Evolutionary conservation across 805 yeast genomes (phyloP).

Genomic region (Candida bentonensis): DNA sequence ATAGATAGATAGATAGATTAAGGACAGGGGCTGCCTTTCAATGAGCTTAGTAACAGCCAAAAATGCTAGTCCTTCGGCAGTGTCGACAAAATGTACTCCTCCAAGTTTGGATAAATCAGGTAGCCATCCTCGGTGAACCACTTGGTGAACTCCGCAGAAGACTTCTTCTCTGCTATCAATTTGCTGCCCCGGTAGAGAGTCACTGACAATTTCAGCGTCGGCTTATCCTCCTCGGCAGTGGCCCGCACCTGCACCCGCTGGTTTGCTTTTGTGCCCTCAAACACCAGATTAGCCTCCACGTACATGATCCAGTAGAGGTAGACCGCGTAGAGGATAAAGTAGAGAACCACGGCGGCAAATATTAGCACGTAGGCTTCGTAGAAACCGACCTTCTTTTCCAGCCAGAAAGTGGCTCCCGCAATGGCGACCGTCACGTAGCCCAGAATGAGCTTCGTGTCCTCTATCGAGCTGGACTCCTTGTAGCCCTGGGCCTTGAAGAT

Average conservation of each 20-base stretch:
- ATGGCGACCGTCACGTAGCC: slow-evolving; percentile 9
- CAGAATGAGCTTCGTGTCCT: slow-evolving; percentile 6
- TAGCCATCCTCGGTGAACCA: slow-evolving; percentile 1
- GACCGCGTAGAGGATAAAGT: slow-evolving; percentile 6
- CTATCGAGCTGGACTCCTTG: not conserved
- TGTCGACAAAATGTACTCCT: not conserved
- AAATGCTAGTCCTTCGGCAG: slow-evolving; percentile 1
- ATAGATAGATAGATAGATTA: too few relatives aligned
- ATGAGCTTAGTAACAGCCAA: too few relatives aligned
- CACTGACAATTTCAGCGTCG: slow-evolving; percentile 4
- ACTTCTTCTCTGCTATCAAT: not conserved
- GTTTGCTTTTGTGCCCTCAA: slow-evolving; percentile 8
- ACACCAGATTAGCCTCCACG: slow-evolving; percentile 10
- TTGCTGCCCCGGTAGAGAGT: not conserved
- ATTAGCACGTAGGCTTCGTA: slow-evolving; percentile 6
- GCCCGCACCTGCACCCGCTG: slow-evolving; percentile 8
- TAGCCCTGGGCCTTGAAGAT: not conserved
- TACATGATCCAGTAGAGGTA: slow-evolving; percentile 7
- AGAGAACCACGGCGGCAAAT: slow-evolving; percentile 7
- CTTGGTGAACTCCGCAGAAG: not conserved
- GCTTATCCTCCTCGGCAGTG: slow-evolving; percentile 4
- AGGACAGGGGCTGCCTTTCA: too few relatives aligned
- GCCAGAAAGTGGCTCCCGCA: slow-evolving; percentile 8
- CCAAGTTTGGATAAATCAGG: not conserved
- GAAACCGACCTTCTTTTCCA: slow-evolving; percentile 9